Evolutionary conservation across 495 filamentous ascomycete species (phyloP), one percentile per base, ranked within the genome.

Genomic region (Hypoxylon rickii): DNA sequence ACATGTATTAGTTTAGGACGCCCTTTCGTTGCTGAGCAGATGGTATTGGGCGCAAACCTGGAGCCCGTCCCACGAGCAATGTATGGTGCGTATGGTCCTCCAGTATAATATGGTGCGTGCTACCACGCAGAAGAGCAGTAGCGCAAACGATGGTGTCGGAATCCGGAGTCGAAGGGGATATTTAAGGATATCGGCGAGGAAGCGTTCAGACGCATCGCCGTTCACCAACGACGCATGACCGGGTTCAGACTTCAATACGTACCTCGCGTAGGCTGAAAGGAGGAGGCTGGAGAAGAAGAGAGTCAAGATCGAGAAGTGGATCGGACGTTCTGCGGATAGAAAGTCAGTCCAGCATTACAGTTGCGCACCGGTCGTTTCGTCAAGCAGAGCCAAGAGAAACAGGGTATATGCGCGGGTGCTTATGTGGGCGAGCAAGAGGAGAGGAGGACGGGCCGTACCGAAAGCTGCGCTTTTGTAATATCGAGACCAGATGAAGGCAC

Each of bases 31-130:
- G 24, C 2, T 32, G n/a, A n/a, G 13, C 10, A 4, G 24, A 4
- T 29, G 24, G 4, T 29, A 10, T 29, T 29, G 24, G 19, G 57
- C 29, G 48, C 65, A 32, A 51, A 68, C 65, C 41, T 63, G 63
- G 45, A 68, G 58, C 18, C 65, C 65, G 24, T 63, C 55, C 62
- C 62, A 68, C 34, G 65, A 68, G 36, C 65, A 68, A 43, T 68
- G 65, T n/a, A 68, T 65, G 11, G 58, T 63, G 21, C 65, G 62
- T 18, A 53, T 59, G 12, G 50, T 58, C 41, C 54, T 57, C 62
- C 65, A 65, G 51, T 61, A 57, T 13, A 68, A 31, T 17, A 68
- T 22, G 12, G 44, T 58, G n/a, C 65, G 62, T 3, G 44, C 26
- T 22, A 65, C 48, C 2, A 65, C 17, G 18, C 54, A 59, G 38